Percentiles rank a stretch among this genome's conserved stretches.
phyloP scores from a whole-genome alignment of 306 rosid species.

The Citrullus mucosospermus region DNA sequence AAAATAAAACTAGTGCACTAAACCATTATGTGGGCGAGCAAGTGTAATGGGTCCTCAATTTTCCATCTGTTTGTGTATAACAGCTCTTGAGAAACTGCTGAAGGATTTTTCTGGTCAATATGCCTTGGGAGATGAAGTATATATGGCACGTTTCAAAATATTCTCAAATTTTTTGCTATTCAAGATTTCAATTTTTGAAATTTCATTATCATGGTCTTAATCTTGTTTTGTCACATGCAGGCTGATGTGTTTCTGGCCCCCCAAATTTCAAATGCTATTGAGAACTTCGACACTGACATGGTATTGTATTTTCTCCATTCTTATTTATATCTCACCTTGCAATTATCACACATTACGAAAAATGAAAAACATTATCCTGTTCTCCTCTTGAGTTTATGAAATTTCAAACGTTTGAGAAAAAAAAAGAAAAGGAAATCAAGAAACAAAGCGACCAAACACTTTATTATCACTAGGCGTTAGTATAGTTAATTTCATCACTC shows the following conservation, averaged over 20 bases:
- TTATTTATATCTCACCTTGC: not conserved
- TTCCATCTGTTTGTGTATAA: not conserved
- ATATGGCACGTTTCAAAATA: conserved; percentile 22
- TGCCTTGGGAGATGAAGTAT: conserved; percentile 29
- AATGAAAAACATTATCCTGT: not conserved
- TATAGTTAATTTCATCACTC: not conserved
- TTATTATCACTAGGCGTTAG: not conserved
- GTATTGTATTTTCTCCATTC: conserved; percentile 13
- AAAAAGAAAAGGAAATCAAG: not conserved
- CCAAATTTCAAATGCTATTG: conserved; percentile 13
- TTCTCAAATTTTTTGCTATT: not conserved
- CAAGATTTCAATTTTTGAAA: not conserved
- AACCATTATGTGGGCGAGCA: not conserved
- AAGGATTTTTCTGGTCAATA: conserved; percentile 22
- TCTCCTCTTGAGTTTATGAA: not conserved
- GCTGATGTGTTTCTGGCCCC: conserved; percentile 40
- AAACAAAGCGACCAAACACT: not conserved
- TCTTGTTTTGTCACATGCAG: conserved; percentile 10
- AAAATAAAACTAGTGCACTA: not conserved
- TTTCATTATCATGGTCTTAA: not conserved
- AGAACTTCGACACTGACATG: conserved; percentile 19
- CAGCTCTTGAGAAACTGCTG: conserved; percentile 34
- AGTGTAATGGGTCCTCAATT: not conserved
- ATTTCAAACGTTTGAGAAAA: not conserved
- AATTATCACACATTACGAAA: not conserved